Evolutionary conservation across 2,329 filamentous ascomycete species (phyloP), one percentile per base, ranked within the genome.

Genomic region (Cladophialophora psammophila): DNA sequence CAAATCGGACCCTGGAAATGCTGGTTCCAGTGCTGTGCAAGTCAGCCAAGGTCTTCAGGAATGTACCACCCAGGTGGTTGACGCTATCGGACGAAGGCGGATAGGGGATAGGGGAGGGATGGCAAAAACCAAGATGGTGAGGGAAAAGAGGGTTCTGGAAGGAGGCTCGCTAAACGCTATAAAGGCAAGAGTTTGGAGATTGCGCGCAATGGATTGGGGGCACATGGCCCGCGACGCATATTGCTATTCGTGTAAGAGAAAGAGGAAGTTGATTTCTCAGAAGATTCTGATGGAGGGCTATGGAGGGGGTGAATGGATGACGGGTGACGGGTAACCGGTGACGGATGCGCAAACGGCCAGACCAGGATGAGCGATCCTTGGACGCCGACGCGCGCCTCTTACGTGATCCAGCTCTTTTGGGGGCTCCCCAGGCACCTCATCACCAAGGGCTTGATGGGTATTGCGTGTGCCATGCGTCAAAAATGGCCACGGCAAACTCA

Each of bases 1-100:
- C 50, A 55, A 35, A 54, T 63, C 60, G 60, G 60, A 48, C 60
- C 36, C 60, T 34, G 60, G 60, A 45, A 18, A 48, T 63, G 31
- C 38, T 61, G 45, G 32, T 61, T 55, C 31, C 31, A n/a, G 52
- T 31, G 34, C 36, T 52, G 45, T 61, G 38, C 52, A 61, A 61
- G 59, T 61, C 35, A 61, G 60, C 50, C 18, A 45, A 36, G 60
- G 60, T 26, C 26, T 48, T 55, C 60, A 63, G 26, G 38, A 56
- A 56, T 63, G 60, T 63, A 42, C 55, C 5, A 18, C 8, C 20
- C 31, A 20, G n/a, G 13, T 38, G 2, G 55, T 38, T 36, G 35
- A 42, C 35, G 59, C 31, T 32, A 18, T 35, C 45, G 40, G 59
- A 20, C 45, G 18, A n/a, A 26, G 59, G 40, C 57, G 57, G 57